Evolutionary conservation across 2,329 filamentous ascomycete species (phyloP).

Genomic region (Aspergillus tanneri): DNA sequence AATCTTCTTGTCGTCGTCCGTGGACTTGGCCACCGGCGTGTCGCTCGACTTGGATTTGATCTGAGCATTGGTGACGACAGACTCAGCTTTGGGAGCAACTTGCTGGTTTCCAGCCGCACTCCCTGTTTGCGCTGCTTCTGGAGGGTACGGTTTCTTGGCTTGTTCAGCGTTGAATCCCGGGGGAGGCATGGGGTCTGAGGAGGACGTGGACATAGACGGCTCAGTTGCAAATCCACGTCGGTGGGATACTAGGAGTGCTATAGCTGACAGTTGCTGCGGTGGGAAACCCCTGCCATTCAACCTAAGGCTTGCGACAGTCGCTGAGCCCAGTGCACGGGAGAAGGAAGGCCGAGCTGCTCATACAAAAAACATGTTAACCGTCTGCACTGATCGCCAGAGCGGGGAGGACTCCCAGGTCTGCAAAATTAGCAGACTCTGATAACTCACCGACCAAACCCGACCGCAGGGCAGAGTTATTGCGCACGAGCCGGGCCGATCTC

Average conservation of each 20-base stretch:
- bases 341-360: conserved; percentile 33
- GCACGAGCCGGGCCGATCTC: conserved; percentile 41
- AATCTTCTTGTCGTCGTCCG: conserved; percentile 54
- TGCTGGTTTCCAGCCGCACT: conserved; percentile 35
- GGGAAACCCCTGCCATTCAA: conserved; percentile 43
- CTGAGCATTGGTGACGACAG: conserved; percentile 45
- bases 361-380: conserved; percentile 6
- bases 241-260: conserved; percentile 58
- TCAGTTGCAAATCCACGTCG: conserved; percentile 56
- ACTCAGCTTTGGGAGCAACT: conserved; percentile 40
- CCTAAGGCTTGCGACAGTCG: conserved; percentile 34
- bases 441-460: conserved; percentile 31
- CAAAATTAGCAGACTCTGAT: background rate
- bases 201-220: conserved; percentile 50
- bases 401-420: background rate
- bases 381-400: background rate
- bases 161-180: conserved; percentile 88
- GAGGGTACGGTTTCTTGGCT: conserved; percentile 78
- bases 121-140: conserved; percentile 46
- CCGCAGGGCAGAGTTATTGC: conserved; percentile 34
- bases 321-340: conserved; percentile 31
- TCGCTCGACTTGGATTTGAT: conserved; percentile 58
- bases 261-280: conserved; percentile 54
- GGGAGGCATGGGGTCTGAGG: conserved; percentile 62
- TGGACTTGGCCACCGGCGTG: conserved; percentile 60